phyloP scores from a whole-genome alignment of 352 stramenopile species.

The Phytopythium mirpurense region DNA sequence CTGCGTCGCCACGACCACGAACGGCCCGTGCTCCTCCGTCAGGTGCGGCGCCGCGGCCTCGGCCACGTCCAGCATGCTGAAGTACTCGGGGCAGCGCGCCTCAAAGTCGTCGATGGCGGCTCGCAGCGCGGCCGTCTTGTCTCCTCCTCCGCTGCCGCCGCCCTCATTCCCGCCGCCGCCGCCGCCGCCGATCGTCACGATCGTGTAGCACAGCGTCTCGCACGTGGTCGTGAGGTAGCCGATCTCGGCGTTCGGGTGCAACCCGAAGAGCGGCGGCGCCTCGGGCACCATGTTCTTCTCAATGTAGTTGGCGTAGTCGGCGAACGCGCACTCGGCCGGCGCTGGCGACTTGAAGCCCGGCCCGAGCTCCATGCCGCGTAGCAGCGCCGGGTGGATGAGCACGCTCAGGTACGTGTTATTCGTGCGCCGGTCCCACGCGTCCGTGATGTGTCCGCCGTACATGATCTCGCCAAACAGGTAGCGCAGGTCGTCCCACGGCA shows the following conservation, averaged over 20 bases:
- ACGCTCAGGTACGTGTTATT: constrained; percentile 94
- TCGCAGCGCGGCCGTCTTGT: constrained; percentile 75
- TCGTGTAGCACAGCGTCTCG: constrained; percentile 91
- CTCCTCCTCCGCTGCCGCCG: constrained; percentile 55
- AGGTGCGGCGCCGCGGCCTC: constrained; percentile 86
- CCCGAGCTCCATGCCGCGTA: constrained; percentile 90
- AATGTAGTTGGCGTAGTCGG: constrained; percentile 89
- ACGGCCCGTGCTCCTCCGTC: constrained; percentile 85
- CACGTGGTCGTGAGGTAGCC: constrained; percentile 92
- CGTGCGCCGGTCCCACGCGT: constrained; percentile 94
- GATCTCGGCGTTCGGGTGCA: constrained; percentile 95
- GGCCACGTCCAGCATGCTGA: constrained; percentile 90
- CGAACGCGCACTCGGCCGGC: constrained; percentile 75
- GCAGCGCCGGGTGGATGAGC: constrained; percentile 82
- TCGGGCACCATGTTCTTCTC: constrained; percentile 92
- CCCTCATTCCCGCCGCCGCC: constrained; percentile 27
- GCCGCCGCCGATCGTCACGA: constrained; percentile 89
- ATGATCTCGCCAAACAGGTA: constrained; percentile 97
- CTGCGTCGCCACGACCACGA: constrained; percentile 93
- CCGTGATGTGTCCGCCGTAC: constrained; percentile 95
- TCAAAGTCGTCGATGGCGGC: constrained; percentile 90
- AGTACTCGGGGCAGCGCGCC: constrained; percentile 86
- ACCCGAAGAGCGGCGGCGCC: constrained; percentile 89
- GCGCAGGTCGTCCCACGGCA: constrained; percentile 94
- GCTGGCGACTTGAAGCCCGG: constrained; percentile 93